A percentile compares a stretch with the other conserved stretches of the same genome.
Conservation (phyloP, 2,329 filamentous ascomycete genomes). For the Cladosporium phlei region DNA sequence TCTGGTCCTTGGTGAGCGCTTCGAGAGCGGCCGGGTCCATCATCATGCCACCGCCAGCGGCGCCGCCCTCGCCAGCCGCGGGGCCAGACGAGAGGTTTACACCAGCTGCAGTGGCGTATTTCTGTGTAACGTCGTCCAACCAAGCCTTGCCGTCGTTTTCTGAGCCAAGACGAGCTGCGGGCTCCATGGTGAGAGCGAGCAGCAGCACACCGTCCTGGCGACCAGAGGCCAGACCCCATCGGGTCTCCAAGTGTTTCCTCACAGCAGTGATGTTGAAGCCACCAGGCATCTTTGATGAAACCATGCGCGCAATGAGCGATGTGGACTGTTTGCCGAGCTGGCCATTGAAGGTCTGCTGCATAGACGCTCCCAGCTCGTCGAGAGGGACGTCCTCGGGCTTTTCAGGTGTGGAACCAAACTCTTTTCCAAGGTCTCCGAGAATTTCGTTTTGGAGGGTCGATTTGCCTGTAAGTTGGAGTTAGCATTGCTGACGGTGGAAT, state of each 20-base stretch:
- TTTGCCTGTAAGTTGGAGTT: constrained; percentile 61
- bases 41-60: constrained; percentile 85
- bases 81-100: constrained; percentile 72
- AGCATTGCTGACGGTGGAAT: too few relatives aligned
- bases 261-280: constrained; percentile 98
- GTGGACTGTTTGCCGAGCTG: constrained; percentile 95
- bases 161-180: constrained; percentile 77
- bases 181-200: constrained; percentile 88
- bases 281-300: constrained; percentile 99
- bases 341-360: constrained; percentile 98
- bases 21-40: constrained; percentile 98
- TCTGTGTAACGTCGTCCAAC: constrained; percentile 81
- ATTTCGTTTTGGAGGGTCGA: constrained; percentile 99
- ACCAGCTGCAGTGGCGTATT: constrained; percentile 79
- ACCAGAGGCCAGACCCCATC: constrained; percentile 82
- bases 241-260: constrained; percentile 88
- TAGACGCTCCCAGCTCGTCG: constrained; percentile 88
- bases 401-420: constrained; percentile 96
- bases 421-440: constrained; percentile 92
- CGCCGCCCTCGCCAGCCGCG: constrained; percentile 67
- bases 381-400: constrained; percentile 97
- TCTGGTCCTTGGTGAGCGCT: constrained; percentile 93
- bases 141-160: constrained; percentile 90
- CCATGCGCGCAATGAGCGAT: constrained; percentile 85
- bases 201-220: constrained; percentile 88